Evolutionary conservation across 1,284 basidiomycete species (phyloP).

Genomic region (Boletus albobrunnescens): DNA sequence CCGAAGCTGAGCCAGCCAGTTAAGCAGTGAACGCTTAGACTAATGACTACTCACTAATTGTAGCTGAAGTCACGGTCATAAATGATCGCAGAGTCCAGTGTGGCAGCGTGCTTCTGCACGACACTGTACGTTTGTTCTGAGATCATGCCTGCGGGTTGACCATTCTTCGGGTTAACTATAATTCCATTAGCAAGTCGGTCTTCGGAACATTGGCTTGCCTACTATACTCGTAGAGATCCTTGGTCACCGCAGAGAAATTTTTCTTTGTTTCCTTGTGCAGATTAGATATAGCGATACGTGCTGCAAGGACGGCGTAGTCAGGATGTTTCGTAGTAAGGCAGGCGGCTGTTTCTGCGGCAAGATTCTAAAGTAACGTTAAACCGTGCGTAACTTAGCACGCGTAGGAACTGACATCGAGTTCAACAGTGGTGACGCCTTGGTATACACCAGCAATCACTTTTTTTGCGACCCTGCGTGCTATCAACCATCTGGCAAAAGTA

Average conservation of each 20-base stretch:
- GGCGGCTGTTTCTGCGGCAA: constrained; percentile 95
- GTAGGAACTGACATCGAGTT: constrained; percentile 76
- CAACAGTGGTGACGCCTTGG: constrained; percentile 93
- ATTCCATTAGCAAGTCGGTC: constrained; percentile 6
- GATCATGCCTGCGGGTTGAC: constrained; percentile 86
- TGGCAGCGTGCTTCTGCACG: constrained; percentile 79
- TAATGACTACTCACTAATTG: constrained; percentile 64
- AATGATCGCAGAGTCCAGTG: constrained; percentile 92
- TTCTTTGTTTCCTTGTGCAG: constrained; percentile 99
- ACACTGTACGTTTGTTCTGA: constrained; percentile 83
- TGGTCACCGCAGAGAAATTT: constrained; percentile 88
- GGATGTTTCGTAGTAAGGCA: constrained; percentile 96
- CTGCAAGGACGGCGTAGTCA: constrained; percentile 97
- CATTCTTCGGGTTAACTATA: constrained; percentile 94
- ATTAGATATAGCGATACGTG: constrained; percentile 98
- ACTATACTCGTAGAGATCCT: constrained; percentile 90
- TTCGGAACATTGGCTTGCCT: constrained; percentile 20
- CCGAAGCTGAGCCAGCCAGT: constrained; percentile 68
- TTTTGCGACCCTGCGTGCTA: constrained; percentile 67
- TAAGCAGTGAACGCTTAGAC: neutral
- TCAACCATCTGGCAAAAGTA: constrained; percentile 6
- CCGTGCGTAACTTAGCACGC: neutral
- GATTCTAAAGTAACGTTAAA: constrained; percentile 55
- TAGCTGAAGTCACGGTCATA: constrained; percentile 98
- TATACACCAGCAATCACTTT: constrained; percentile 96